Evolutionary conservation across 495 filamentous ascomycete genomes (phyloP), one percentile per base, ranked within the genome.

Genomic region (Sordaria brevicollis): DNA sequence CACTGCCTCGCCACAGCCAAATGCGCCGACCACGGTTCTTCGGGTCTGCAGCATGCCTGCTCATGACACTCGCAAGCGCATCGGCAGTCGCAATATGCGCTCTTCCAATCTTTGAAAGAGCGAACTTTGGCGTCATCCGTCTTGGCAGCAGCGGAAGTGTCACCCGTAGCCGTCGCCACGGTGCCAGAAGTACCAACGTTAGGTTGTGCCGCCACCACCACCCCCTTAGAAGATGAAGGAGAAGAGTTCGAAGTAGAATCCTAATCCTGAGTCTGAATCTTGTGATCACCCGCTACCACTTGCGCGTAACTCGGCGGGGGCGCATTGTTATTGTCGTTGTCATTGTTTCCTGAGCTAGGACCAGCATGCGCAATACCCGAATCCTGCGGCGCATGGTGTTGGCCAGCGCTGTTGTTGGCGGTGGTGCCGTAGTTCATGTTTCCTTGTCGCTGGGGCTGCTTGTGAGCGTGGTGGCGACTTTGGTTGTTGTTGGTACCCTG

Each of bases 231-330:
- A 31, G 49, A 62, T 15, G 49, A 31, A 62, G 49, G 49, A 31
- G 35, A n/a, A 21, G 35, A 34, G 15, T 62, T 68, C 77, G 86
- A 92, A 69, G 35, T 21, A 21, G 35, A 34, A 19, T 62, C 69
- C 77, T 86, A 92, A 69, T 92, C 88, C 37, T 85, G 82, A 4
- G 81, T 86, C 86, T 97, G 94, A 41, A 97, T 82, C 85, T 97
- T 97, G 77, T 96, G 76, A 77, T 97, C 94, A 13, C 93, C 93
- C 77, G 87, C 89, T 38, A 96, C 90, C 38, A 92, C 93, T 81
- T 95, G 91, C 54, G 90, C 89, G 81, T 96, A 96, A 29, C 90
- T 92, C 36, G 93, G 93, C 65, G 92, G 92, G 25, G 85, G 71
- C n/a, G 71, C 69, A 1, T 68, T 38, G 33, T 74, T 68, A 67